These are phyloP conservation scores for Neophaeococcomyces mojaviensis DNA, from an alignment of 2,329 filamentous ascomycete species.

Conservation along the genomic window DNA sequence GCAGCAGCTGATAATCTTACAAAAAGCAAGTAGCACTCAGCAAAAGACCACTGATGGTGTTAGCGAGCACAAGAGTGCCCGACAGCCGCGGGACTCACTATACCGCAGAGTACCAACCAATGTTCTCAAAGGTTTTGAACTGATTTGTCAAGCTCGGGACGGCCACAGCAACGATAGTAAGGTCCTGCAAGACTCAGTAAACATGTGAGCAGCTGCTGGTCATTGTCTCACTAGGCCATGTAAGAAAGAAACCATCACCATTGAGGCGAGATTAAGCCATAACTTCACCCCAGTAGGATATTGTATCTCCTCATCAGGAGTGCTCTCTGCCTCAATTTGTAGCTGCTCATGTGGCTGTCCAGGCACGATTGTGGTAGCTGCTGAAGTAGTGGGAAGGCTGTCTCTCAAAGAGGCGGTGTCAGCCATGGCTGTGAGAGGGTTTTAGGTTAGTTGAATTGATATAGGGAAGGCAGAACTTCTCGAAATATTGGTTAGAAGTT, in stretches of 20 bases:
- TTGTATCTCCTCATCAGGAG: background rate
- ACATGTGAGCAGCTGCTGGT: background rate
- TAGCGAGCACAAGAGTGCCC: background rate
- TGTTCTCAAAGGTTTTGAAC: constrained; percentile 25
- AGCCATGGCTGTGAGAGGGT: no score
- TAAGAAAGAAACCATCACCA: constrained; percentile 5
- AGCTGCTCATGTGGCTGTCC: no score
- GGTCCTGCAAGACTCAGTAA: background rate
- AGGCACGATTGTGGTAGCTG: no score
- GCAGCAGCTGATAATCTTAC: constrained; percentile 1
- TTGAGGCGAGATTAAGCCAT: constrained; percentile 5
- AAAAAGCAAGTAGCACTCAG: constrained; percentile 1
- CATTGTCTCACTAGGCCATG: constrained; percentile 7
- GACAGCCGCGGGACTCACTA: background rate
- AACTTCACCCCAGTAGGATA: constrained; percentile 10
- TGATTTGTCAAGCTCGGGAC: constrained; percentile 17
- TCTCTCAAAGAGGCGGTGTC: no score
- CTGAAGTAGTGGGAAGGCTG: no score
- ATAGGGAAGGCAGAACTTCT: no score
- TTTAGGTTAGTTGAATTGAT: no score
- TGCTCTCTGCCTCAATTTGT: constrained; percentile 7
- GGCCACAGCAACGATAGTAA: constrained; percentile 8
- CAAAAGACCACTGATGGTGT: background rate
- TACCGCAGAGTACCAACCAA: constrained; percentile 26
- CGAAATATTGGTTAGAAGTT: no score